Evolutionary conservation across 2,329 filamentous ascomycete genomes (phyloP).

Genomic region (Hypoxylon sp.): DNA sequence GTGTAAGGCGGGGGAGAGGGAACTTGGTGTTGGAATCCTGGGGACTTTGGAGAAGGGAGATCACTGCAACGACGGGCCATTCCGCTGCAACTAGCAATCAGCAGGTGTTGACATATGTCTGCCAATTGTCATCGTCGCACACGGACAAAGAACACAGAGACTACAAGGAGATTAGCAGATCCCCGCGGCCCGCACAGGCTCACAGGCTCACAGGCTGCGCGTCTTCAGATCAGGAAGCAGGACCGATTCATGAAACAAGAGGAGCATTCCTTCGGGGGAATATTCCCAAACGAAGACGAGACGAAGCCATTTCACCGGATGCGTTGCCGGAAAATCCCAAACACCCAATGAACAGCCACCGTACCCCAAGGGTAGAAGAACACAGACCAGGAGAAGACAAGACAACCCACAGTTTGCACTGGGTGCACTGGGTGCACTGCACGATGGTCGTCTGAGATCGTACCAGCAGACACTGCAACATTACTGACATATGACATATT

Average conservation of each 20-base stretch:
- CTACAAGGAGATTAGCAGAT: too few species aligned
- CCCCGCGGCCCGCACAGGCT: slow-evolving; percentile 16
- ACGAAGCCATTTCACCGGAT: slow-evolving; percentile 39
- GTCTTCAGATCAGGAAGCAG: slow-evolving; percentile 39
- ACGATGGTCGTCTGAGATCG: slow-evolving; percentile 30
- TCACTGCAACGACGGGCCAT: slow-evolving; percentile 34
- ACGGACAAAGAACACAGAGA: not conserved
- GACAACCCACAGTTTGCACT: slow-evolving; percentile 27
- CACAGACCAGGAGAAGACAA: slow-evolving; percentile 20
- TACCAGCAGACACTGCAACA: slow-evolving; percentile 14
- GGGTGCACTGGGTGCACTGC: slow-evolving; percentile 14
- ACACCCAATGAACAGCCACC: slow-evolving; percentile 26
- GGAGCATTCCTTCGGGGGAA: slow-evolving; percentile 38
- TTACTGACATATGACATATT: slow-evolving; percentile 22
- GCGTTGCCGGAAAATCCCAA: slow-evolving; percentile 27
- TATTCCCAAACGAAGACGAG: slow-evolving; percentile 40
- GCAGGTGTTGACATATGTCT: slow-evolving; percentile 27
- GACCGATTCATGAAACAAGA: slow-evolving; percentile 39
- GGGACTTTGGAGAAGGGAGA: slow-evolving; percentile 1
- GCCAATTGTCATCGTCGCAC: not conserved
- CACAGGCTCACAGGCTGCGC: slow-evolving; percentile 10
- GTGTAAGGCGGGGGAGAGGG: slow-evolving; percentile 39
- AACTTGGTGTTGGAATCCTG: not conserved
- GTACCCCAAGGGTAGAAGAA: slow-evolving; percentile 30
- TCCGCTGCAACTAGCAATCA: slow-evolving; percentile 38